Evolutionary conservation across 1,284 basidiomycete genomes (phyloP).

Genomic region (Boletellus dicymbophilus): DNA sequence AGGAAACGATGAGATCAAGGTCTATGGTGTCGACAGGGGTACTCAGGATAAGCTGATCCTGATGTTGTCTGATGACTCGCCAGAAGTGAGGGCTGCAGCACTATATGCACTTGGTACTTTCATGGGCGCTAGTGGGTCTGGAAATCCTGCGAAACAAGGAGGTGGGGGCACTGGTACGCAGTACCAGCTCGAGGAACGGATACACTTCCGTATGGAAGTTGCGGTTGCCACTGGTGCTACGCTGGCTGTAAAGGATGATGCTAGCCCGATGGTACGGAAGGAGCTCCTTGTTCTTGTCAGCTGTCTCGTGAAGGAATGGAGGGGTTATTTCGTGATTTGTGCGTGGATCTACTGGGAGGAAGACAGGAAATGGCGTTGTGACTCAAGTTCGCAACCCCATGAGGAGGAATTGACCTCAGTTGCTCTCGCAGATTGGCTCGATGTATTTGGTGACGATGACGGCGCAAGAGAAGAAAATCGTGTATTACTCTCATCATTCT

Average conservation of each 20-base stretch:
- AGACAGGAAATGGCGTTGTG: conserved; percentile 58
- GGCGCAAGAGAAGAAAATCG: conserved; percentile 76
- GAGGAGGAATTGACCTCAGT: conserved; percentile 69
- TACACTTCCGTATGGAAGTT: conserved; percentile 79
- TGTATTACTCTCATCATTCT: conserved; percentile 86
- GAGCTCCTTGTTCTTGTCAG: conserved; percentile 92
- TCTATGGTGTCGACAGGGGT: conserved; percentile 78
- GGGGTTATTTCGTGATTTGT: conserved; percentile 94
- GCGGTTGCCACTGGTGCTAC: conserved; percentile 76
- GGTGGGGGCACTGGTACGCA: conserved; percentile 89
- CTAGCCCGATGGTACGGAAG: conserved; percentile 95
- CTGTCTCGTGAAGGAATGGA: conserved; percentile 94
- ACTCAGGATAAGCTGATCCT: conserved; percentile 88
- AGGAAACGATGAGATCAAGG: conserved; percentile 88
- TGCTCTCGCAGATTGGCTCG: conserved; percentile 80
- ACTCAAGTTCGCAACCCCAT: conserved; percentile 35
- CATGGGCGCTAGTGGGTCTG: conserved; percentile 85
- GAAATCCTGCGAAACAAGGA: conserved; percentile 64
- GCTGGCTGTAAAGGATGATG: conserved; percentile 89
- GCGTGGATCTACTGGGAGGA: conserved; percentile 97
- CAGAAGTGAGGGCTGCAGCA: conserved; percentile 92
- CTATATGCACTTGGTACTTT: conserved; percentile 94
- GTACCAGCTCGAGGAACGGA: conserved; percentile 78
- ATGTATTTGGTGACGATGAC: conserved; percentile 67
- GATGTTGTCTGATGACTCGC: conserved; percentile 85